These are phyloP conservation scores for Guadua angustifolia DNA, from an alignment of 176 grass and related monocot genomes.

Conservation along the genomic window DNA sequence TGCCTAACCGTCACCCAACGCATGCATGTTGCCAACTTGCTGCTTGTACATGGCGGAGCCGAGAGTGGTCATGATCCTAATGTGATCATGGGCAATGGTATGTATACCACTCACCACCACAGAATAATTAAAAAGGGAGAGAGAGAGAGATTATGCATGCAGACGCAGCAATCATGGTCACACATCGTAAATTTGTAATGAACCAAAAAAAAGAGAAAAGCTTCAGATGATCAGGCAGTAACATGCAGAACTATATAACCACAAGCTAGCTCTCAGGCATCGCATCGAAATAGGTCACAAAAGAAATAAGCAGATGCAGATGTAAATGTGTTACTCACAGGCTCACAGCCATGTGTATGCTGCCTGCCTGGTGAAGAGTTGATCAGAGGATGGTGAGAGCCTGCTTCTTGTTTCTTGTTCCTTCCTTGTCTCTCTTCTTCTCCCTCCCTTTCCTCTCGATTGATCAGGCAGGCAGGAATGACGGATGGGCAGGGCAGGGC, in stretches of 20 bases:
- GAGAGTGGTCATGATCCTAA: neutral
- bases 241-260: neutral
- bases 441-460: neutral
- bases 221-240: neutral
- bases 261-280: neutral
- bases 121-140: neutral
- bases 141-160: neutral
- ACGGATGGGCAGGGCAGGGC: conserved; percentile 5
- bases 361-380: neutral
- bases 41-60: neutral
- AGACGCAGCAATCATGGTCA: neutral
- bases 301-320: neutral
- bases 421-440: neutral
- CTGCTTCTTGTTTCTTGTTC: neutral
- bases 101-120: neutral
- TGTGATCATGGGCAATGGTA: conserved; percentile 29
- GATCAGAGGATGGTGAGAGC: neutral
- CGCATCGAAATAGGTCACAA: neutral
- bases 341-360: conserved; percentile 36
- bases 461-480: neutral
- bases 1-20: conserved; percentile 5
- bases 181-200: neutral
- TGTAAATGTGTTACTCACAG: conserved; percentile 32
- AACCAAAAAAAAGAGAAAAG: neutral
- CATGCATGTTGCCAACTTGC: conserved; percentile 36